Evolutionary conservation across 108 stramenopile species (phyloP).

Genomic region (Pseudonitzschia delicatissima): DNA sequence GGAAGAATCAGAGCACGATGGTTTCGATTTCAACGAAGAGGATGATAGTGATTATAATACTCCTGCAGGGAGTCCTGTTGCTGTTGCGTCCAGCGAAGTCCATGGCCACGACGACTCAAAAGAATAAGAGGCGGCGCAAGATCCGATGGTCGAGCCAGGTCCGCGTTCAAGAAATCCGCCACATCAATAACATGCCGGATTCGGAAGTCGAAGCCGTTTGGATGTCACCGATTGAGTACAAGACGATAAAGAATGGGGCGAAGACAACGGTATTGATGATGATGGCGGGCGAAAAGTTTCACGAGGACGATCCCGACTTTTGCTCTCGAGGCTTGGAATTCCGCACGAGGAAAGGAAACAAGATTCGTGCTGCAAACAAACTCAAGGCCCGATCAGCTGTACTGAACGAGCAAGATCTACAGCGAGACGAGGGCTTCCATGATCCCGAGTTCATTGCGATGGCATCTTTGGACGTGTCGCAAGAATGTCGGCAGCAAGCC

Average conservation of each 20-base stretch:
- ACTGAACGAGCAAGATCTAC: constrained; percentile 33
- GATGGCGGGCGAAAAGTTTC: constrained; percentile 14
- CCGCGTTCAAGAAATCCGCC: constrained; percentile 2
- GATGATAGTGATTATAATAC: too few relatives aligned
- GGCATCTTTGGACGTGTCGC: constrained; percentile 22
- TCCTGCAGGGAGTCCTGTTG: too few relatives aligned
- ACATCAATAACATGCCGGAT: constrained; percentile 7
- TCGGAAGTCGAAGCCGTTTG: constrained; percentile 16
- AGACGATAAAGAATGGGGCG: constrained; percentile 6
- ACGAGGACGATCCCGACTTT: neutral
- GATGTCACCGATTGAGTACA: constrained; percentile 20
- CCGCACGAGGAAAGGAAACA: constrained; percentile 18
- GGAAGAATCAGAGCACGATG: too few relatives aligned
- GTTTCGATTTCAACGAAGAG: too few relatives aligned
- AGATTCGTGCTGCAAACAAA: constrained; percentile 14
- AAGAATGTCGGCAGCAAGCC: constrained; percentile 9
- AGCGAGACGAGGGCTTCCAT: constrained; percentile 24
- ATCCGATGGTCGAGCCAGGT: constrained; percentile 2
- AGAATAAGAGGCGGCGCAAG: neutral
- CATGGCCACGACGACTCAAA: neutral
- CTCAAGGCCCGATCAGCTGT: constrained; percentile 23
- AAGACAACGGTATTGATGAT: constrained; percentile 20
- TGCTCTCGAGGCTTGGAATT: constrained; percentile 30
- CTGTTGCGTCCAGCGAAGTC: neutral
- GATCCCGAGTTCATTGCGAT: constrained; percentile 34